These are phyloP conservation scores for Yamadazyma atlantica DNA, from an alignment of 1,139 yeast species.

Conservation along the genomic window DNA sequence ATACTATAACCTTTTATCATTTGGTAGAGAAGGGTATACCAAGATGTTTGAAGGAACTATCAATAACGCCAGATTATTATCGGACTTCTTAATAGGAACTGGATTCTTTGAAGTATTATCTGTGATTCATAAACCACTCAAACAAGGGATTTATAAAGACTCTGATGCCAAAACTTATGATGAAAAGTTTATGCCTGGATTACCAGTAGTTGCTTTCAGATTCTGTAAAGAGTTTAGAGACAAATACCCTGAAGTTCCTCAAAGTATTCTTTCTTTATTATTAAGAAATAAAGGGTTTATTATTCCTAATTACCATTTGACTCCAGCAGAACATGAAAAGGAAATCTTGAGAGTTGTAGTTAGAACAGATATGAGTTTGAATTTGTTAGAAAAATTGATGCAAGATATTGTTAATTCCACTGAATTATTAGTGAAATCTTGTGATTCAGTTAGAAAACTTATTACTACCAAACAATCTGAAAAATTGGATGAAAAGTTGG, in stretches of 20 bases:
- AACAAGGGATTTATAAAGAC: constrained; percentile 21
- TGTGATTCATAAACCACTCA: constrained; percentile 62
- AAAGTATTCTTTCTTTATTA: constrained; percentile 68
- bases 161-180: constrained; percentile 20
- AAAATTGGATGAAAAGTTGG: constrained; percentile 22
- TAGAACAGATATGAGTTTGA: constrained; percentile 67
- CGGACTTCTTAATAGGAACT: constrained; percentile 63
- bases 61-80: constrained; percentile 67
- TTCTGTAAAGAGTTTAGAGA: constrained; percentile 58
- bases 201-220: constrained; percentile 88
- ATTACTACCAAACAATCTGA: constrained; percentile 17
- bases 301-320: constrained; percentile 86
- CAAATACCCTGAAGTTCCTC: constrained; percentile 82
- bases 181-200: constrained; percentile 62
- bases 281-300: constrained; percentile 84
- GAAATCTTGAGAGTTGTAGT: constrained; percentile 88
- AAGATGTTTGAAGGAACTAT: constrained; percentile 62
- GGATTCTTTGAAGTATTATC: constrained; percentile 74
- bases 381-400: constrained; percentile 71
- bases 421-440: constrained; percentile 49
- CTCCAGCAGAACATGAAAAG: constrained; percentile 51
- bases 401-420: constrained; percentile 59
- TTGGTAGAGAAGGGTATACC: constrained; percentile 71
- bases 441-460: constrained; percentile 26
- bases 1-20: constrained; percentile 72